These are phyloP conservation scores for Actinidia arguta DNA, from an alignment of 179 eudicot genomes.

Conservation along the genomic window DNA sequence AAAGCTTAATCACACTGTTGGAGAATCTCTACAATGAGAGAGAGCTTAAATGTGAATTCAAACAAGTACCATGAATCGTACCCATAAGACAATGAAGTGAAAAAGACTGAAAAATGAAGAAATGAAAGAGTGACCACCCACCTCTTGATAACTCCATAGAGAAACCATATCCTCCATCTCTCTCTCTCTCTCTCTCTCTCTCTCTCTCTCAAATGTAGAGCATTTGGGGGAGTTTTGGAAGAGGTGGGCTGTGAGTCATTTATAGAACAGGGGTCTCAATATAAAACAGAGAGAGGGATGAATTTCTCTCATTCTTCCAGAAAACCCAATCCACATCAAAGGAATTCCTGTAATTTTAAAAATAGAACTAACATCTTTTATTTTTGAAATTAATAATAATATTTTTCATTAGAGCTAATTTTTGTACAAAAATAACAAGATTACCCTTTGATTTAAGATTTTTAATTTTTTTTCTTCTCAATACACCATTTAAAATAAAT, in stretches of 20 bases:
- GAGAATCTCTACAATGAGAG: slow-evolving; percentile 1
- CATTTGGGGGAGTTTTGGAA: slow-evolving; percentile 17
- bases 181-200: slow-evolving; percentile 12
- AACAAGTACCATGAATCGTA: background rate
- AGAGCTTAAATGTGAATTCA: slow-evolving; percentile 2
- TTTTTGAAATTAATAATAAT: no score
- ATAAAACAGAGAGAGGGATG: slow-evolving; percentile 20
- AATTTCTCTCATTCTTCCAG: slow-evolving; percentile 26
- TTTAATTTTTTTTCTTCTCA: no score
- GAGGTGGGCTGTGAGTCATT: slow-evolving; percentile 18
- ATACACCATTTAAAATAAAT: no score
- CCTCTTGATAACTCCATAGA: slow-evolving; percentile 58
- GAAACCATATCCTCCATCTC: slow-evolving; percentile 44
- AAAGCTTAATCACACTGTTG: background rate
- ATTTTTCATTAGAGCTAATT: no score
- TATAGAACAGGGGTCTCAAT: slow-evolving; percentile 29
- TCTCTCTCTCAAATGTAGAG: slow-evolving; percentile 9
- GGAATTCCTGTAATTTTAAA: slow-evolving; percentile 22
- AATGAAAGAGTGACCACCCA: slow-evolving; percentile 28
- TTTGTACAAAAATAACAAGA: no score
- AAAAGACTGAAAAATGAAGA: slow-evolving; percentile 3
- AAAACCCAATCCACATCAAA: slow-evolving; percentile 21
- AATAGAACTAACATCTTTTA: no score
- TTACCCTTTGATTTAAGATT: no score
- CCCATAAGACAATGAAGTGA: background rate